Conservation (phyloP, 768 basidiomycete species). For the Sarcodon sp. region DNA sequence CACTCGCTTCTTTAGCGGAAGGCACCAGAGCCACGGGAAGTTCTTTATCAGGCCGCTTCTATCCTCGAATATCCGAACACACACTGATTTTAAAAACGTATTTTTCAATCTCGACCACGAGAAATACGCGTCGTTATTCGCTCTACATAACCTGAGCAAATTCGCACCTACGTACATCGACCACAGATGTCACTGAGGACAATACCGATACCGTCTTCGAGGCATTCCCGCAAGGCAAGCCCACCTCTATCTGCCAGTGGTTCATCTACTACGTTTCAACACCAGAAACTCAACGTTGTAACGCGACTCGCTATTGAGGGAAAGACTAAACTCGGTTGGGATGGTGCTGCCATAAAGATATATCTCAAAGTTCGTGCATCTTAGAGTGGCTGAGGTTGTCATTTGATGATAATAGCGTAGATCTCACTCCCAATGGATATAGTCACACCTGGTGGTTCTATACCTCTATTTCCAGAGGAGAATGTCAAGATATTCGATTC, state of each 20-base stretch:
- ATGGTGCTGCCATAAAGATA: conserved; percentile 58
- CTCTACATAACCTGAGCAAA: no score
- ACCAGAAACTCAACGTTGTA: conserved; percentile 49
- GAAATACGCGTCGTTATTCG: no score
- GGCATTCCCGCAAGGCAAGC: conserved; percentile 13
- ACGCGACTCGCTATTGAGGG: conserved; percentile 68
- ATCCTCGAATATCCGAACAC: no score
- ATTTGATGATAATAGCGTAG: conserved; percentile 18
- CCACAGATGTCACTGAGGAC: not conserved
- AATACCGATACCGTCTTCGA: conserved; percentile 2
- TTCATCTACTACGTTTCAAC: conserved; percentile 11
- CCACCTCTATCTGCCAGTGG: conserved; percentile 16
- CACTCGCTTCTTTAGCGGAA: no score
- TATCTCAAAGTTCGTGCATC: conserved; percentile 52
- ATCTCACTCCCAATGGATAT: conserved; percentile 57
- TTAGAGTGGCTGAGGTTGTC: not conserved
- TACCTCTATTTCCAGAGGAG: conserved; percentile 77
- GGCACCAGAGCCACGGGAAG: no score
- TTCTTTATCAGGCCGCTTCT: no score
- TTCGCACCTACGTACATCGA: no score
- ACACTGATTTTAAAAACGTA: no score
- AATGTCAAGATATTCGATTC: conserved; percentile 64
- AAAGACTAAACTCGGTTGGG: conserved; percentile 49
- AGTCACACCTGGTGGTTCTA: conserved; percentile 50
- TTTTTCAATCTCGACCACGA: no score